Percentiles rank a stretch among this genome's conserved stretches.
phyloP scores from a whole-genome alignment of 192 early-diverging fungal species.

The Backusella sp. region DNA sequence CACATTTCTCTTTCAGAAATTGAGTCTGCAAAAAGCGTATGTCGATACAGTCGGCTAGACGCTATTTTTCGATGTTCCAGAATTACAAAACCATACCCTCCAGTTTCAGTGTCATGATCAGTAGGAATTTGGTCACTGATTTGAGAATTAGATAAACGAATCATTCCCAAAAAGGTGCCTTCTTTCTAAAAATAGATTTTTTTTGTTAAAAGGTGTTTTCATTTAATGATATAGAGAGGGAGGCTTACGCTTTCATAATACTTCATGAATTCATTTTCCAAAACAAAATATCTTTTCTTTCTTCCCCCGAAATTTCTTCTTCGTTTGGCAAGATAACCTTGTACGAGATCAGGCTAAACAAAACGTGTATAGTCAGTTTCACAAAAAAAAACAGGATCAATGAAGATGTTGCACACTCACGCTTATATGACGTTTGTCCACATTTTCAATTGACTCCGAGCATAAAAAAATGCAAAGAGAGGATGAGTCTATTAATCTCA shows the following conservation, averaged over 20 bases:
- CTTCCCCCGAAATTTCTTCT: constrained; percentile 97
- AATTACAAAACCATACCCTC: constrained; percentile 82
- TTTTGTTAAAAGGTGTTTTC: neutral
- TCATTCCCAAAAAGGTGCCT: constrained; percentile 65
- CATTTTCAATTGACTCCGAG: constrained; percentile 48
- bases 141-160: constrained; percentile 70
- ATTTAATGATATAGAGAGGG: constrained; percentile 13
- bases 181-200: constrained; percentile 47
- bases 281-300: constrained; percentile 86
- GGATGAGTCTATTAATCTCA: constrained; percentile 52
- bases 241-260: constrained; percentile 74
- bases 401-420: constrained; percentile 27
- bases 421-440: neutral
- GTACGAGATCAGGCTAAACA: constrained; percentile 55
- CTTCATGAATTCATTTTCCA: constrained; percentile 63
- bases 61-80: constrained; percentile 67
- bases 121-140: constrained; percentile 53
- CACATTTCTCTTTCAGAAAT: constrained; percentile 90
- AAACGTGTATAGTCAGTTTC: constrained; percentile 11
- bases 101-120: neutral
- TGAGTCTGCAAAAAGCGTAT: constrained; percentile 88
- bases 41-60: constrained; percentile 64
- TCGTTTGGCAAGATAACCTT: constrained; percentile 87
- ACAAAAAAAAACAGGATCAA: neutral
- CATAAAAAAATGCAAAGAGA: constrained; percentile 74